Conservation (phyloP, 2,329 filamentous ascomycete species). For the Aspergillus eucalypticola region DNA sequence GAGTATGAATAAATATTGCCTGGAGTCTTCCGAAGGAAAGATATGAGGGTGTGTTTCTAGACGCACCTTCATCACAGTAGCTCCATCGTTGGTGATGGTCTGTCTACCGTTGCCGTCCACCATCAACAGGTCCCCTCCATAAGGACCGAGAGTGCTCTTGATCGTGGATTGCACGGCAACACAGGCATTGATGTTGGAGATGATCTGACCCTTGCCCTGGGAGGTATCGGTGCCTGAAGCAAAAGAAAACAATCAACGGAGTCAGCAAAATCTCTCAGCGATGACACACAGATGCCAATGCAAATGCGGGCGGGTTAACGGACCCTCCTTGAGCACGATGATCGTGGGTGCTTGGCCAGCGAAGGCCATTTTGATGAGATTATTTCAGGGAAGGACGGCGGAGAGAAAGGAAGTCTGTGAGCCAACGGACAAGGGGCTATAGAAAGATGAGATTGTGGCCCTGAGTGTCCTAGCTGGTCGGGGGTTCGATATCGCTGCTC, state of each 20-base stretch:
- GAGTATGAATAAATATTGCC: not conserved
- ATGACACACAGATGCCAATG: slow-evolving; percentile 22
- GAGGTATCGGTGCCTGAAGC: slow-evolving; percentile 86
- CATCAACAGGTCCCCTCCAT: slow-evolving; percentile 93
- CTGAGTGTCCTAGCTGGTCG: slow-evolving; percentile 31
- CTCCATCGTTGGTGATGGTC: slow-evolving; percentile 98
- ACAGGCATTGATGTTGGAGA: slow-evolving; percentile 98
- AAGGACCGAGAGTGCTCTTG: slow-evolving; percentile 92
- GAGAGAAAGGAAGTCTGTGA: slow-evolving; percentile 16
- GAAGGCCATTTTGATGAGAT: slow-evolving; percentile 73
- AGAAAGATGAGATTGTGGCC: slow-evolving; percentile 29
- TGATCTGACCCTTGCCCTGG: slow-evolving; percentile 92
- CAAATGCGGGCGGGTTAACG: slow-evolving; percentile 43
- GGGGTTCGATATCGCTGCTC: slow-evolving; percentile 34
- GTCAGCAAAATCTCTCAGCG: slow-evolving; percentile 25
- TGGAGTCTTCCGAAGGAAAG: not conserved
- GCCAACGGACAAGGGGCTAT: slow-evolving; percentile 9
- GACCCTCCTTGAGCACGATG: slow-evolving; percentile 96
- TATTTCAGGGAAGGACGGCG: slow-evolving; percentile 19
- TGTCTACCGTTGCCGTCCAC: slow-evolving; percentile 94
- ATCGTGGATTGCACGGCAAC: slow-evolving; percentile 93
- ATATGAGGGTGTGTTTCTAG: not conserved
- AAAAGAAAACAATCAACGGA: slow-evolving; percentile 16
- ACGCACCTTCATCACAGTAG: slow-evolving; percentile 94
- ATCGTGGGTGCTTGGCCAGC: slow-evolving; percentile 97